Base-by-base conservation (phyloP, 257 asterid species). In the Craterostigma plantagineum region DNA sequence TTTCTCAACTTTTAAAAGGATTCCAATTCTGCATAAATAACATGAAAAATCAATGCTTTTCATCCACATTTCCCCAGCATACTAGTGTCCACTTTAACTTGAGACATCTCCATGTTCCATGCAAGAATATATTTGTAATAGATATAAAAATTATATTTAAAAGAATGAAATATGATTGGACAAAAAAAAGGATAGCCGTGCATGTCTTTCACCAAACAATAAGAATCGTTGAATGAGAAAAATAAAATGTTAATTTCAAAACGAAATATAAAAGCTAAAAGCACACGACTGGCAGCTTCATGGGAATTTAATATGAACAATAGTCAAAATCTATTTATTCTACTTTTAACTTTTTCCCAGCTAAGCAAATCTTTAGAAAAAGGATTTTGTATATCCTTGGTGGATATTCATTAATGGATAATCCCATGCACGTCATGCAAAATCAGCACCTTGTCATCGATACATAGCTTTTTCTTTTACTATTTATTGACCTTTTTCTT, bases 381-480 rank as follows among this genome's bases (percentile, higher is more conserved):
- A 23, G 30, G n/a, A n/a, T 23, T 23, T 23, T n/a, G n/a, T n/a
- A n/a, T n/a, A 56, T n/a, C n/a, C n/a, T n/a, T n/a, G n/a, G n/a
- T n/a, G 52, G 34, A 55, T 54, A 46, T 33, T 13, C 51, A 13
- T 46, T 23, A 23, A 23, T 23, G 6, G 4, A 23, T 23, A 23
- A 23, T 23, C 51, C 18, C 38, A 46, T 14, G 30, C 11, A 35
- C 8, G 13, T 14, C 41, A 54, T 16, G 52, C 55, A 51, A 35
- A 48, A 41, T 47, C 49, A 49, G 40, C 38, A 39, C 60, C 67
- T 39, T 60, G 43, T 60, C 63, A 65, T n/a, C 48, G 50, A 45
- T 2, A 23, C 30, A 23, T 2, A 23, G 17, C 33, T 12, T 5
- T 8, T 45, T 38, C 34, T 35, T n/a, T 4, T 12, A 11, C 12